Percentiles rank a stretch among this genome's conserved stretches.
Conservation (phyloP, 1,284 basidiomycete genomes). For the Athelia sp. region DNA sequence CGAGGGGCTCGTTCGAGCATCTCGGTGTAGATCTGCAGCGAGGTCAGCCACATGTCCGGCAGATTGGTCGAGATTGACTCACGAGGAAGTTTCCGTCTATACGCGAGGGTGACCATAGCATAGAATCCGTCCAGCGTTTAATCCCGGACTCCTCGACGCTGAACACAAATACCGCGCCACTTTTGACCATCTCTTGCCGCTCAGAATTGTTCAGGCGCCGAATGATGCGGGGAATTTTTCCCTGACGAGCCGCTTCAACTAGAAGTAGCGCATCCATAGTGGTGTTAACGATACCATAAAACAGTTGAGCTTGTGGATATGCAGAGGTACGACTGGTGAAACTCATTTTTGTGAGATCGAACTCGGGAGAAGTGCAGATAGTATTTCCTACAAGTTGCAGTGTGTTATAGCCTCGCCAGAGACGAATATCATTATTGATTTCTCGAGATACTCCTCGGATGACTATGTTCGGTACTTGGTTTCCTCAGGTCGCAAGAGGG, state of each 20-base stretch:
- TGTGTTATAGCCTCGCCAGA: too few species aligned
- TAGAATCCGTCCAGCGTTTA: slow-evolving; percentile 82
- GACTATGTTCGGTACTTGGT: too few species aligned
- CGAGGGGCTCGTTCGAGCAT: background rate
- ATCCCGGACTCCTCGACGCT: slow-evolving; percentile 80
- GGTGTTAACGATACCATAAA: slow-evolving; percentile 68
- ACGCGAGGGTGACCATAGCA: slow-evolving; percentile 77
- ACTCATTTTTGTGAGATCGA: too few species aligned
- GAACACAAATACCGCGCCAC: slow-evolving; percentile 79
- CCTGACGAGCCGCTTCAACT: slow-evolving; percentile 72
- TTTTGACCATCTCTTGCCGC: slow-evolving; percentile 65
- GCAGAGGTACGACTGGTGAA: background rate
- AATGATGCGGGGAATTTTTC: slow-evolving; percentile 72
- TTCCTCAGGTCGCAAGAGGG: too few species aligned
- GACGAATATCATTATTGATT: too few species aligned
- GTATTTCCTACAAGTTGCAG: too few species aligned
- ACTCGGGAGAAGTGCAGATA: too few species aligned
- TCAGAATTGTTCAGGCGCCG: slow-evolving; percentile 77
- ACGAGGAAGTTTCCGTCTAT: slow-evolving; percentile 81
- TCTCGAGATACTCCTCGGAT: too few species aligned
- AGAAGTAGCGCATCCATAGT: slow-evolving; percentile 76
- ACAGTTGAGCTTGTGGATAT: slow-evolving; percentile 23
- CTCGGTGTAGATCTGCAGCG: background rate
- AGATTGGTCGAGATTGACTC: slow-evolving; percentile 16
- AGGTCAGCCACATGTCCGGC: background rate